Percentiles rank a stretch among this genome's conserved stretches.
phyloP scores from a whole-genome alignment of 2,329 filamentous ascomycete genomes.

The Colletotrichum shisoi region DNA sequence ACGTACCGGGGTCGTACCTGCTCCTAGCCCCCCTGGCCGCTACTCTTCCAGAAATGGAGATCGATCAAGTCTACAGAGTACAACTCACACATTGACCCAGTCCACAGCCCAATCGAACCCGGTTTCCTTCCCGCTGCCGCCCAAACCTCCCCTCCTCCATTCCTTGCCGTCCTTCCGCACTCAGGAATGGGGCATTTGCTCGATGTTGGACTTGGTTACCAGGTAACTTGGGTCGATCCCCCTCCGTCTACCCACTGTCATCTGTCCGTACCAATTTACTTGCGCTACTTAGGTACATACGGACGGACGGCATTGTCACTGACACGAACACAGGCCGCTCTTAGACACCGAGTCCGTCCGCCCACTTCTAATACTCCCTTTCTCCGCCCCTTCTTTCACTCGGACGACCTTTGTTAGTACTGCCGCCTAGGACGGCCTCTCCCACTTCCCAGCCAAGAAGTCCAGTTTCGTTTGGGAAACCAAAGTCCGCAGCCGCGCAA shows the following conservation, averaged over 20 bases:
- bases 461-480: constrained; percentile 17
- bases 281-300: no score
- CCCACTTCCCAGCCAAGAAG: not conserved
- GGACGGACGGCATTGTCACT: constrained; percentile 9
- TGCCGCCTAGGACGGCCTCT: not conserved
- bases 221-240: constrained; percentile 7
- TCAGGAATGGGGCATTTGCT: constrained; percentile 21
- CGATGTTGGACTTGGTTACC: constrained; percentile 8
- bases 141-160: constrained; percentile 17
- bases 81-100: not conserved
- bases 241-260: not conserved
- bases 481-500: constrained; percentile 19
- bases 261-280: no score
- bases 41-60: not conserved
- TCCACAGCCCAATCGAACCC: not conserved
- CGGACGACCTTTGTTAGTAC: not conserved
- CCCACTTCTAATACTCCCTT: not conserved
- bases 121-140: constrained; percentile 2
- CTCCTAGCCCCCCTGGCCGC: not conserved
- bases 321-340: constrained; percentile 14
- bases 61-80: constrained; percentile 7
- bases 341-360: constrained; percentile 11
- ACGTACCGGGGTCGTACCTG: not conserved
- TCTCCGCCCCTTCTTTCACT: not conserved
- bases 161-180: constrained; percentile 31